phyloP scores from a whole-genome alignment of 768 basidiomycete genomes.

The Kwoniella sp. region DNA sequence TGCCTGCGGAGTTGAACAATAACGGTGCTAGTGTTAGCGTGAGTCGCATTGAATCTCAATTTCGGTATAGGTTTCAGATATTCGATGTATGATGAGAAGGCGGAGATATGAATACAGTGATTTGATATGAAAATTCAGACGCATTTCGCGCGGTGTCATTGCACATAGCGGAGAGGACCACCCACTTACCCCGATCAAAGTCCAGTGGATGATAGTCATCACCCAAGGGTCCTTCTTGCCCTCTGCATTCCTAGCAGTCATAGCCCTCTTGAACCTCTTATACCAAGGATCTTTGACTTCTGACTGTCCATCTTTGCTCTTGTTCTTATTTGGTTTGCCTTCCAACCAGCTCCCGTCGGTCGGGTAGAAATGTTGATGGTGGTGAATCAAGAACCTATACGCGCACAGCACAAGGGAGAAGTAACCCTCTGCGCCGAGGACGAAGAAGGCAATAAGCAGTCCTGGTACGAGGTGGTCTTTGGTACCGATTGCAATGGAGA shows the following conservation, averaged over 20 bases:
- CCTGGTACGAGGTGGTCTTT: constrained; percentile 23
- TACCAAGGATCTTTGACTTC: constrained; percentile 17
- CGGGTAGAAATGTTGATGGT: constrained; percentile 26
- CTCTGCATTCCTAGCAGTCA: constrained; percentile 19
- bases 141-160: no score
- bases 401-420: constrained; percentile 34
- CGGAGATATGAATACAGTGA: no score
- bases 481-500: constrained; percentile 28
- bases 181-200: constrained; percentile 18
- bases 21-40: no score
- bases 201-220: constrained; percentile 27
- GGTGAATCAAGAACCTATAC: constrained; percentile 35
- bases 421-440: constrained; percentile 36
- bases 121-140: no score
- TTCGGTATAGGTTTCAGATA: no score
- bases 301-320: constrained; percentile 2
- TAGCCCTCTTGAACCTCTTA: constrained; percentile 7
- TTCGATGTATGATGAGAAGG: no score
- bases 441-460: constrained; percentile 36
- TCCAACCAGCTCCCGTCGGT: constrained; percentile 27
- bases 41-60: no score
- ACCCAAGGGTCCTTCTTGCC: constrained; percentile 27
- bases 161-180: not conserved
- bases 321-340: constrained; percentile 19
- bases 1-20: constrained; percentile 1